A percentile compares a stretch with the other conserved stretches of the same genome.
Conservation (phyloP, 306 rosid species). For the Calophaca sinica region DNA sequence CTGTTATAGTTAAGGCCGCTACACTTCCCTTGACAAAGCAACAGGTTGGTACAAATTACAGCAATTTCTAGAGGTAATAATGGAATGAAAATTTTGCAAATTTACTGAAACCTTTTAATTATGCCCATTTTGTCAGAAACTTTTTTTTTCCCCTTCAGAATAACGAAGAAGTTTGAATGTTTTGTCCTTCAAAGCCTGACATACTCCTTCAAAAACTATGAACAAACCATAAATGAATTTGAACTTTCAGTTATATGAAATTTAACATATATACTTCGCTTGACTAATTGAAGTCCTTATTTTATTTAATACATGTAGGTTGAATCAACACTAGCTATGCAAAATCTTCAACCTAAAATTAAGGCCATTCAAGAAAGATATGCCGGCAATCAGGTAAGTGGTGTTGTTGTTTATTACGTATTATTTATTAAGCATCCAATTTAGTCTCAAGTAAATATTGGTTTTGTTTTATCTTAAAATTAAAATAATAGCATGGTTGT, state of each 20-base stretch:
- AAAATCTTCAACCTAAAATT: constrained; percentile 95
- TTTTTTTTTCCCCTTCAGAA: neutral
- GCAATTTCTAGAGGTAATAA: constrained; percentile 19
- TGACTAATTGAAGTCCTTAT: constrained; percentile 29
- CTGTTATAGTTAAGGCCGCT: constrained; percentile 76
- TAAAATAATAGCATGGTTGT: constrained; percentile 33
- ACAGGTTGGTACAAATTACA: constrained; percentile 64
- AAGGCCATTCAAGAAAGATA: constrained; percentile 99
- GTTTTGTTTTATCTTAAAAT: constrained; percentile 18
- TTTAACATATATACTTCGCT: constrained; percentile 5
- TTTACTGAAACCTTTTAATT: constrained; percentile 32
- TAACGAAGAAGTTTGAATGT: constrained; percentile 22
- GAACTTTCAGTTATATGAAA: constrained; percentile 30
- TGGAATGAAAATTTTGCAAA: constrained; percentile 10
- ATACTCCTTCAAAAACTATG: constrained; percentile 18
- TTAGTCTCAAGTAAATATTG: constrained; percentile 39
- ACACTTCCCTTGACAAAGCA: constrained; percentile 94
- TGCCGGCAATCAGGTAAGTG: constrained; percentile 92
- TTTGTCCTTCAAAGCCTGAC: constrained; percentile 33
- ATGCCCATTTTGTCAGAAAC: neutral
- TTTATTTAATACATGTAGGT: constrained; percentile 60
- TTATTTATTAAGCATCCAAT: constrained; percentile 30
- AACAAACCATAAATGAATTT: constrained; percentile 32
- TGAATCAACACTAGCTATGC: constrained; percentile 97
- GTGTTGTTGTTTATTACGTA: constrained; percentile 28